Base-by-base conservation (phyloP, 2,329 filamentous ascomycete genomes). In the Graphium sp. region DNA sequence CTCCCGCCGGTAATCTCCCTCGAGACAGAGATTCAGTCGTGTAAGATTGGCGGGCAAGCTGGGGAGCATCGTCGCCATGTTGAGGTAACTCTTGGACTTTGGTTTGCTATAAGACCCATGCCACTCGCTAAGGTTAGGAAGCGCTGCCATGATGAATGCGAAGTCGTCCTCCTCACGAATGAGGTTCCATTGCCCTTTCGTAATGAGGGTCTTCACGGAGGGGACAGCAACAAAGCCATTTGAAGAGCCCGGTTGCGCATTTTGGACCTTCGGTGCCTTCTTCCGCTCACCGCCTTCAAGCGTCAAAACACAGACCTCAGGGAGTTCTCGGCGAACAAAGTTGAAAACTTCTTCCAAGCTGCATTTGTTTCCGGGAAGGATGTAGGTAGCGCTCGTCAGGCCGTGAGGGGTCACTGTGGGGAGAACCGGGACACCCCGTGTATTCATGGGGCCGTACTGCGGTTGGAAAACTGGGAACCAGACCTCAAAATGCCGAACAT, bases 101-200 rank as follows among this genome's bases (percentile, higher is more conserved):
- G 74, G 73, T 47, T 77, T 80, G 43, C 71, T 75, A 53, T 71
- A 73, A 5, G 62, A 66, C n/a, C 60, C 63, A 34, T 69, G 64
- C 66, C 66, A 72, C 39, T 69, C 65, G 28, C 53, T 50, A n/a
- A 83, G 50, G 35, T 67, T 72, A 2, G 78, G 78, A 24, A 83
- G 46, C 5, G 75, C 74, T 9, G 52, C 47, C 13, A 69, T 57
- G 28, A 84, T 61, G 29, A 58, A 60, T 32, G 59, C 50, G 49
- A 78, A 82, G 45, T 83, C 74, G 12, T 56, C 52, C 24, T 66
- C 53, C 11, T 62, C 56, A 26, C 77, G 60, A 47, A 81, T 75
- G 17, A 83, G 58, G 42, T 83, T 83, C 77, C 77, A 84, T 38
- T 81, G 74, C 6, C 77, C 77, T 40, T 76, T 73, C 48, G 76